Evolutionary conservation across 495 filamentous ascomycete species (phyloP).

Genomic region (Trichocladium uniseriatum): DNA sequence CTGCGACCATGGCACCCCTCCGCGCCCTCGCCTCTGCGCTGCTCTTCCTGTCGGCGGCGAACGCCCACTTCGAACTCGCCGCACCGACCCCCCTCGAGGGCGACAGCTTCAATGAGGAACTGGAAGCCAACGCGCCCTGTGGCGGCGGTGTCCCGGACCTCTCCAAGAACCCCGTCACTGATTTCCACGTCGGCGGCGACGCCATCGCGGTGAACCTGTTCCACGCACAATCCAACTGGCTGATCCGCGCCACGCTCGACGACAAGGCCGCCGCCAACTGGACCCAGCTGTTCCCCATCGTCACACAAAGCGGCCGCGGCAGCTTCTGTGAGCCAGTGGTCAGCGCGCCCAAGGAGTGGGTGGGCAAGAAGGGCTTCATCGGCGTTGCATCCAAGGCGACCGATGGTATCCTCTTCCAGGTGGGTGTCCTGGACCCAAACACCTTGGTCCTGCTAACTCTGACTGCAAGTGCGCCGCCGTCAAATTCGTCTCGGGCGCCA

Average conservation of each 20-base stretch:
- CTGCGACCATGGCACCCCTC: slow-evolving; percentile 23
- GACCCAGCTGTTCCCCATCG: slow-evolving; percentile 38
- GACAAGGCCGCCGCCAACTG: slow-evolving; percentile 35
- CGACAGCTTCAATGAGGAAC: slow-evolving; percentile 29
- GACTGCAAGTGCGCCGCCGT: slow-evolving; percentile 40
- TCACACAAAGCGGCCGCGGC: slow-evolving; percentile 39
- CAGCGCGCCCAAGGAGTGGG: slow-evolving; percentile 33
- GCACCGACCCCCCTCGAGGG: slow-evolving; percentile 38
- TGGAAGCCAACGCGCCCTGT: slow-evolving; percentile 35
- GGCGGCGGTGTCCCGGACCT: slow-evolving; percentile 38
- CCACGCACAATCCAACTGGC: slow-evolving; percentile 39
- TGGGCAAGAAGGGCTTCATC: slow-evolving; percentile 42
- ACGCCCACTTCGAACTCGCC: slow-evolving; percentile 40
- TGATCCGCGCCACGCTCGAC: slow-evolving; percentile 44
- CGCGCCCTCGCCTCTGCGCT: slow-evolving; percentile 16
- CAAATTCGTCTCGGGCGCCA: slow-evolving; percentile 39
- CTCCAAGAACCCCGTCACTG: slow-evolving; percentile 23
- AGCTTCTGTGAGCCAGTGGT: slow-evolving; percentile 35
- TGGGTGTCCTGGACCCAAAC: slow-evolving; percentile 13
- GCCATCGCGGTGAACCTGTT: slow-evolving; percentile 29
- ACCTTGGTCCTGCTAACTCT: no score
- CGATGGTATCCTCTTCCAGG: slow-evolving; percentile 45
- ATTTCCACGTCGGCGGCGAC: slow-evolving; percentile 46
- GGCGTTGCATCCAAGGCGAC: slow-evolving; percentile 32
- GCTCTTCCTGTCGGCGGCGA: slow-evolving; percentile 27